These are phyloP conservation scores for Penicillium sp. DNA, from an alignment of 2,329 filamentous ascomycete species.

Conservation along the genomic window DNA sequence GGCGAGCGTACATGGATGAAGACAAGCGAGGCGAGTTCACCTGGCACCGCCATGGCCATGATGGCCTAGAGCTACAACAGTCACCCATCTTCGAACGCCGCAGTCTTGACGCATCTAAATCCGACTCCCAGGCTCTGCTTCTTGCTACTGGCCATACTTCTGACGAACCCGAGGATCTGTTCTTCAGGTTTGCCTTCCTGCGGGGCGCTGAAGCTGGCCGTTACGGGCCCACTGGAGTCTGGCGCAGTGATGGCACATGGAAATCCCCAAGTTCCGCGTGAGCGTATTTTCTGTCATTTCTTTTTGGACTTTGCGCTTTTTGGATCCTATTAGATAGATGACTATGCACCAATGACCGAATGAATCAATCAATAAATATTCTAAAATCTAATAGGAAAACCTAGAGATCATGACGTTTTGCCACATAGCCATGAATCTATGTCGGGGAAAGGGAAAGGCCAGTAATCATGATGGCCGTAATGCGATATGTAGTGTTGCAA, in stretches of 20 bases:
- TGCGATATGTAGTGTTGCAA: slow-evolving; percentile 38
- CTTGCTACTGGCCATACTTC: slow-evolving; percentile 22
- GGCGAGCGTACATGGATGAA: slow-evolving; percentile 57
- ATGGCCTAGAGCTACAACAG: slow-evolving; percentile 37
- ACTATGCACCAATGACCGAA: neutral
- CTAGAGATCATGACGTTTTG: neutral
- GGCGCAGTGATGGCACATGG: slow-evolving; percentile 40
- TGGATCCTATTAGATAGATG: neutral
- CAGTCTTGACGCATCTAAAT: slow-evolving; percentile 13
- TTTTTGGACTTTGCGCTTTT: neutral
- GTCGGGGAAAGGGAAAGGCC: slow-evolving; percentile 1
- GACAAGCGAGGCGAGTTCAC: slow-evolving; percentile 50
- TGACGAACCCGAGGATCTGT: slow-evolving; percentile 42
- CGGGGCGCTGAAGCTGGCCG: slow-evolving; percentile 41
- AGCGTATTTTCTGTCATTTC: neutral
- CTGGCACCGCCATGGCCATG: slow-evolving; percentile 48
- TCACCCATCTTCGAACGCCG: slow-evolving; percentile 25
- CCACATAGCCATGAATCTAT: neutral
- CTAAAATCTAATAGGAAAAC: neutral
- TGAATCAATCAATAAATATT: neutral
- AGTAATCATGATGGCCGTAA: slow-evolving; percentile 41
- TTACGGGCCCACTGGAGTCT: slow-evolving; percentile 43
- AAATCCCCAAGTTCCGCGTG: slow-evolving; percentile 25
- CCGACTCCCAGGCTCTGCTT: slow-evolving; percentile 10
- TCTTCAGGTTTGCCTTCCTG: slow-evolving; percentile 51